phyloP scores from a whole-genome alignment of 1,284 basidiomycete genomes.

The Ustilago crameri region DNA sequence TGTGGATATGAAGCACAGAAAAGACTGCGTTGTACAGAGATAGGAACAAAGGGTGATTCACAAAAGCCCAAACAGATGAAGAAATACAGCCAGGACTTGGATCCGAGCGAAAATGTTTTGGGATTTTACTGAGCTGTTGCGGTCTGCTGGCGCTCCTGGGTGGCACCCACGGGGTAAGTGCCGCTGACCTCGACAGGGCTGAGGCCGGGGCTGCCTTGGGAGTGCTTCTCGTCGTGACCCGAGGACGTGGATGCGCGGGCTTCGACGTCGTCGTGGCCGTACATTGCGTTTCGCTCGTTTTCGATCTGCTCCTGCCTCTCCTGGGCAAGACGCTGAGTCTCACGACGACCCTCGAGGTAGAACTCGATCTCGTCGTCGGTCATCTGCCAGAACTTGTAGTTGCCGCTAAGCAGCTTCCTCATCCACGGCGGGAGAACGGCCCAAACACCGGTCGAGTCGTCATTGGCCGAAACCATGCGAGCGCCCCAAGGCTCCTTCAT shows the following conservation, averaged over 20 bases:
- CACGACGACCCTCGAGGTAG: constrained; percentile 59
- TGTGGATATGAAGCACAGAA: background rate
- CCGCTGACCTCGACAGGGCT: constrained; percentile 26
- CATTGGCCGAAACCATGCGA: constrained; percentile 41
- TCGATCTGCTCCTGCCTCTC: constrained; percentile 49
- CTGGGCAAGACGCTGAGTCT: constrained; percentile 49
- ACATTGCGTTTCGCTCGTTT: constrained; percentile 51
- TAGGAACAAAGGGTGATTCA: background rate
- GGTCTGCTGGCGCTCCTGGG: constrained; percentile 5
- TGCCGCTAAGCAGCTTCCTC: constrained; percentile 56
- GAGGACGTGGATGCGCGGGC: constrained; percentile 28
- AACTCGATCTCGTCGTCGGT: constrained; percentile 62
- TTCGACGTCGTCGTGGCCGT: constrained; percentile 46
- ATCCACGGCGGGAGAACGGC: constrained; percentile 64
- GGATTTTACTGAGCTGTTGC: constrained; percentile 21
- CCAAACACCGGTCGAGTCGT: constrained; percentile 44
- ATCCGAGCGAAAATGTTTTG: background rate
- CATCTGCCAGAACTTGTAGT: constrained; percentile 64
- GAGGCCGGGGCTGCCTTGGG: constrained; percentile 29
- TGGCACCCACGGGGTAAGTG: background rate
- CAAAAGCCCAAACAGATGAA: constrained; percentile 2
- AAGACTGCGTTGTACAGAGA: constrained; percentile 4
- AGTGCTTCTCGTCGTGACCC: constrained; percentile 40
- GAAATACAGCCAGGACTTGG: background rate
- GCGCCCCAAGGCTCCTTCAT: constrained; percentile 64